Conservation (phyloP, 495 filamentous ascomycete species). For the Aspergillus nanangensis region DNA sequence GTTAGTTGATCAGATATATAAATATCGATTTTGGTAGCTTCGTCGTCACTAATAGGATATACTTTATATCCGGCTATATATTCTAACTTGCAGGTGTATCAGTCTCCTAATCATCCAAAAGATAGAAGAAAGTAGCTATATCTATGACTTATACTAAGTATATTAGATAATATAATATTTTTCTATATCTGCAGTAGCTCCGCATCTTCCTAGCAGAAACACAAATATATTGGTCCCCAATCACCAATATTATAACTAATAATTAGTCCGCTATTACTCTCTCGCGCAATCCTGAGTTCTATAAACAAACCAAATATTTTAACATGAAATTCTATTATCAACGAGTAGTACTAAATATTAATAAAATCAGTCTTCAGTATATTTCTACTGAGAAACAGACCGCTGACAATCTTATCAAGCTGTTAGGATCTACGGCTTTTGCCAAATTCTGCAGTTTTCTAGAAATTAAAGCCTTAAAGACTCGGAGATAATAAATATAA, state of each 20-base stretch:
- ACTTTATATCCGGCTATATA: background rate
- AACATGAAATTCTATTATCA: conserved; percentile 18
- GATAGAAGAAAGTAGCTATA: conserved; percentile 12
- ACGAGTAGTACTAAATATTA: conserved; percentile 6
- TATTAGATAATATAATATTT: conserved; percentile 10
- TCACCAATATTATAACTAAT: conserved; percentile 14
- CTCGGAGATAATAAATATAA: background rate
- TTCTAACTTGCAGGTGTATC: background rate
- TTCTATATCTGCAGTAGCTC: conserved; percentile 13
- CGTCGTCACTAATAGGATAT: background rate
- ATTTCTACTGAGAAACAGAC: conserved; percentile 12
- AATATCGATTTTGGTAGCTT: background rate
- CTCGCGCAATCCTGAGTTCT: conserved; percentile 11
- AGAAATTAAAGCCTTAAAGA: conserved; percentile 3
- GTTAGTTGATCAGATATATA: background rate
- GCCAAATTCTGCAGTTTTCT: background rate
- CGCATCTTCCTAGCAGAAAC: conserved; percentile 10
- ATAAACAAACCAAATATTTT: conserved; percentile 17
- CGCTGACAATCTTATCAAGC: conserved; percentile 13
- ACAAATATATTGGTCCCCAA: conserved; percentile 8
- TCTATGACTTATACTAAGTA: conserved; percentile 14
- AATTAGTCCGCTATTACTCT: conserved; percentile 14
- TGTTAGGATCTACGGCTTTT: conserved; percentile 9
- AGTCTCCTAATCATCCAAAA: conserved; percentile 4
- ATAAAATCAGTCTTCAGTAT: conserved; percentile 13